These are phyloP conservation scores for Pseudocercospora vitis DNA, from an alignment of 2,329 filamentous ascomycete species.

Conservation along the genomic window DNA sequence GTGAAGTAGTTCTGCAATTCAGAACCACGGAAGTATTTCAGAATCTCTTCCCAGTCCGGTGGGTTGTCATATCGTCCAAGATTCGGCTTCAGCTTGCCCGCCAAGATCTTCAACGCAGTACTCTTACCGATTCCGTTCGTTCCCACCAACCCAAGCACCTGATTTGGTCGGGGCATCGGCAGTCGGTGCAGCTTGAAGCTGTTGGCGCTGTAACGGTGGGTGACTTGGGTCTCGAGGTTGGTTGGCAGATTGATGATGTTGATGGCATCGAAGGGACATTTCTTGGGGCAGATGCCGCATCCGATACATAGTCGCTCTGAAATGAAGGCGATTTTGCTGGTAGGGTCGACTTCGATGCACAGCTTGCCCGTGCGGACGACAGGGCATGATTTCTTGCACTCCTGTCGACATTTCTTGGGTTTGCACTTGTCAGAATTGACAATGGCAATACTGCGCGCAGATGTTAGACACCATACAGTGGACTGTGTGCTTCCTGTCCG, in stretches of 20 bases:
- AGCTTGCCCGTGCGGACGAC: constrained; percentile 97
- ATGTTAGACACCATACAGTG: constrained; percentile 14
- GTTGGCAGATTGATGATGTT: constrained; percentile 99
- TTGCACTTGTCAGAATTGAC: constrained; percentile 88
- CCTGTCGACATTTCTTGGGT: constrained; percentile 80
- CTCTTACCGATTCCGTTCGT: constrained; percentile 99
- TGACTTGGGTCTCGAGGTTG: constrained; percentile 97
- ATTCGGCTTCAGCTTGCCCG: constrained; percentile 97
- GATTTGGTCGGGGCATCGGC: constrained; percentile 91
- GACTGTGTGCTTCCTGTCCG: neutral
- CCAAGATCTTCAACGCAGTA: constrained; percentile 98
- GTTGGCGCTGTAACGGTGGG: constrained; percentile 98
- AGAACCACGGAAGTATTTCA: constrained; percentile 97
- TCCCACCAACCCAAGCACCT: constrained; percentile 93
- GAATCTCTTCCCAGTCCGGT: constrained; percentile 97
- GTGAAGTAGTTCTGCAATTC: constrained; percentile 99
- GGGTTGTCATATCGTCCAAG: constrained; percentile 92
- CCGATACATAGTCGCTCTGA: constrained; percentile 95
- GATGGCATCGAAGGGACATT: constrained; percentile 97
- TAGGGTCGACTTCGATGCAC: constrained; percentile 87
- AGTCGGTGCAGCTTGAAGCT: constrained; percentile 99
- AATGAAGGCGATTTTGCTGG: constrained; percentile 95
- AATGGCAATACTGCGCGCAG: constrained; percentile 79
- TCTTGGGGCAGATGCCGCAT: constrained; percentile 99
- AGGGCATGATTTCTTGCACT: constrained; percentile 98